phyloP scores from a whole-genome alignment of 805 yeast species.

The Starmerella potacharoeniae region DNA sequence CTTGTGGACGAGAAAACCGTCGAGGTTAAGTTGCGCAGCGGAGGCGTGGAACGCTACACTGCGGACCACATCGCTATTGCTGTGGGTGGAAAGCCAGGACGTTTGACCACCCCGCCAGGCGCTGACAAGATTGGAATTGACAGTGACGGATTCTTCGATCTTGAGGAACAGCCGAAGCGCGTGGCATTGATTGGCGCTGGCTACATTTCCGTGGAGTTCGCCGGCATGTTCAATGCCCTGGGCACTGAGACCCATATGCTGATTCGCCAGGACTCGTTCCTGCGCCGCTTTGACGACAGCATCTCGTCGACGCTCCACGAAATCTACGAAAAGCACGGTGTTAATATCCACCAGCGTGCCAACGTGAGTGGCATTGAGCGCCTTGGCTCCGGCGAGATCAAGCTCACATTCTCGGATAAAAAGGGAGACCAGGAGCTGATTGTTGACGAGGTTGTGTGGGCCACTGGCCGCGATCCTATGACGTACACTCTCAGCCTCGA shows the following conservation, averaged over 20 bases:
- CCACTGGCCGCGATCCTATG: conserved; percentile 79
- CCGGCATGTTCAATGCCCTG: conserved; percentile 85
- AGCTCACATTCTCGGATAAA: neutral
- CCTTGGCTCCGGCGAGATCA: conserved; percentile 31
- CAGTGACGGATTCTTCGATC: conserved; percentile 82
- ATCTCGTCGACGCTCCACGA: conserved; percentile 73
- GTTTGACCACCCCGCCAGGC: conserved; percentile 66
- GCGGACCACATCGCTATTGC: conserved; percentile 82
- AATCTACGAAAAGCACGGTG: conserved; percentile 68
- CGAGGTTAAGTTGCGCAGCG: conserved; percentile 62
- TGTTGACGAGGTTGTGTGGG: conserved; percentile 84
- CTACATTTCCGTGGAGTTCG: conserved; percentile 88
- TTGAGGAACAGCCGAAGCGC: conserved; percentile 72
- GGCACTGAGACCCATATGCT: conserved; percentile 79
- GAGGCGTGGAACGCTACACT: conserved; percentile 46
- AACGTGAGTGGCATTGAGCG: conserved; percentile 37
- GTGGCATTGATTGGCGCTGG: conserved; percentile 98
- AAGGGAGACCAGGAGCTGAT: conserved; percentile 31
- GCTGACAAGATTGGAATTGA: conserved; percentile 62
- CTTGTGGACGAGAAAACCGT: conserved; percentile 46
- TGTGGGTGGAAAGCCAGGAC: conserved; percentile 78
- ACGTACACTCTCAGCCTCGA: conserved; percentile 60
- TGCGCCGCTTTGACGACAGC: conserved; percentile 75
- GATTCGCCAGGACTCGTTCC: conserved; percentile 82
- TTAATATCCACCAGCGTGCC: conserved; percentile 62